Conservation (phyloP, 345 rosid species). For the Eucalyptus sp. region DNA sequence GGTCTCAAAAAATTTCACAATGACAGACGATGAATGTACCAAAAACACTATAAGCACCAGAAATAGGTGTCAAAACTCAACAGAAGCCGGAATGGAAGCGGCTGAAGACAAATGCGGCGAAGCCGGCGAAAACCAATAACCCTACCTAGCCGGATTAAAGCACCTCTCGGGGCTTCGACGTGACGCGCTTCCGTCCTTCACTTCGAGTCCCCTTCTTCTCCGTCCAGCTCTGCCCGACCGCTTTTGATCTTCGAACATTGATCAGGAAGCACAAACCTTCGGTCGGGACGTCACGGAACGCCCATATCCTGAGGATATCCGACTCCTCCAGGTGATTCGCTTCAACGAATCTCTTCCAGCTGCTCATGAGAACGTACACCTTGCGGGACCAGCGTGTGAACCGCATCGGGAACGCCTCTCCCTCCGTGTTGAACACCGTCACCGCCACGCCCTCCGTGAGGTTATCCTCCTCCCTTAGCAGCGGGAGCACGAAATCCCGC, state of each 20-base stretch:
- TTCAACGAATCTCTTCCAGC: not conserved
- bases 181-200: not conserved
- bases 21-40: not conserved
- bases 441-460: not conserved
- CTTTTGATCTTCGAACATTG: not conserved
- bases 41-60: not conserved
- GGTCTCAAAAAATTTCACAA: not conserved
- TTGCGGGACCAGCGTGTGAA: not conserved
- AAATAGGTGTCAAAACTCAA: not conserved
- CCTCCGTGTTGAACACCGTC: not conserved
- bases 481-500: not conserved
- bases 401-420: not conserved
- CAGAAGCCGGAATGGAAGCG: fast-evolving
- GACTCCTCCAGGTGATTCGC: not conserved
- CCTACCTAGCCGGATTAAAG: not conserved
- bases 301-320: not conserved
- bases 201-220: not conserved
- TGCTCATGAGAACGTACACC: not conserved
- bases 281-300: not conserved
- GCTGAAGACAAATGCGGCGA: not conserved
- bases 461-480: not conserved
- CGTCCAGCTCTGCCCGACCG: not conserved
- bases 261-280: not conserved
- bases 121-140: not conserved
- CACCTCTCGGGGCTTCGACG: not conserved